A percentile compares a stretch with the other conserved stretches of the same genome.
phyloP scores from a whole-genome alignment of 2,329 filamentous ascomycete genomes.

The Allantophomopsis cytisporea region DNA sequence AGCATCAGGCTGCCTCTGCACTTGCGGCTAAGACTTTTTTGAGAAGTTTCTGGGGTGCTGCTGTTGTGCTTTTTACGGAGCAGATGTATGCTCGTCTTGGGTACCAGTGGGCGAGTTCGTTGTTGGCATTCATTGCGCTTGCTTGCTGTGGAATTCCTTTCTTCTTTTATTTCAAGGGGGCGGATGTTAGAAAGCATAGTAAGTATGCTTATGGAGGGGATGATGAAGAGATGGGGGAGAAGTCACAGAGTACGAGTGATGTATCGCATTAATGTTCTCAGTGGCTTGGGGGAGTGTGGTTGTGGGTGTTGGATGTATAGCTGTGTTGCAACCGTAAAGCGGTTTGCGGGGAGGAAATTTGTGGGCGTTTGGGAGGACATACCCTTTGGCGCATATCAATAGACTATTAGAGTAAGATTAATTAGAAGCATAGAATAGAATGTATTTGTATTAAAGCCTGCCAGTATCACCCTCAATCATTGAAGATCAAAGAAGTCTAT shows the following conservation, averaged over 20 bases:
- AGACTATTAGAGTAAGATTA: too few relatives aligned
- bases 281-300: too few relatives aligned
- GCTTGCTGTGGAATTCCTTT: constrained; percentile 75
- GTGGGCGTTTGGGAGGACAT: background rate
- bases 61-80: constrained; percentile 63
- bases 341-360: background rate
- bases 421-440: too few relatives aligned
- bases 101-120: constrained; percentile 61
- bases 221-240: constrained; percentile 24
- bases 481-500: too few relatives aligned
- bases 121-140: constrained; percentile 62
- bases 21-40: constrained; percentile 74
- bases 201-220: constrained; percentile 61
- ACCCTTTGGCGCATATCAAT: background rate
- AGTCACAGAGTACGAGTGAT: background rate
- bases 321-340: too few relatives aligned
- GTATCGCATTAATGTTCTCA: too few relatives aligned
- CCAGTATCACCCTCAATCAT: too few relatives aligned
- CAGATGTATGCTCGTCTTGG: constrained; percentile 68
- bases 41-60: constrained; percentile 68
- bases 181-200: constrained; percentile 51
- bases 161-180: constrained; percentile 68
- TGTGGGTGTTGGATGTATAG: too few relatives aligned
- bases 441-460: too few relatives aligned
- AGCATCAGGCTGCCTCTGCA: constrained; percentile 66